Percentiles rank a stretch among this genome's conserved stretches.
phyloP scores from a whole-genome alignment of 805 yeast species.

The Starmerella floris region DNA sequence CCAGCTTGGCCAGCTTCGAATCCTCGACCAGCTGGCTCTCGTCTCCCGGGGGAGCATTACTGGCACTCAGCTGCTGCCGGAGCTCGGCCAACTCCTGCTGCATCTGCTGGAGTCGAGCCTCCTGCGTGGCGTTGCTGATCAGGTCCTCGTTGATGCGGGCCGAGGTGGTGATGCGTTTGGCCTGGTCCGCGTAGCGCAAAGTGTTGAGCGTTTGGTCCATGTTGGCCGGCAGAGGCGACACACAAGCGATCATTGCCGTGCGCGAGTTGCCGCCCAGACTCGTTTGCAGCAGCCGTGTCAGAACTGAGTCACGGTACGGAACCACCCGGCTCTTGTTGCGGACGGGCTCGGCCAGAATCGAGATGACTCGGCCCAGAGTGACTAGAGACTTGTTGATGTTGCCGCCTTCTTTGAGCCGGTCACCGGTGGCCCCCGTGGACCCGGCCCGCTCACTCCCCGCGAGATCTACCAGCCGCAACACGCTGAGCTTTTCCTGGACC shows the following conservation, averaged over 20 bases:
- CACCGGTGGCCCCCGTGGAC: conserved; percentile 45
- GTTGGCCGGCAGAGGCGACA: conserved; percentile 51
- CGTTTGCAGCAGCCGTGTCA: conserved; percentile 66
- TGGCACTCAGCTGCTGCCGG: conserved; percentile 25
- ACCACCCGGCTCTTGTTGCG: conserved; percentile 27
- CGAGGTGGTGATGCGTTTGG: conserved; percentile 50
- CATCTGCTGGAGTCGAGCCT: conserved; percentile 30
- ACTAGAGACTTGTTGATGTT: conserved; percentile 68
- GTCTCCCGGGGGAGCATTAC: conserved; percentile 24
- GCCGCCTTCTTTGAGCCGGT: conserved; percentile 56
- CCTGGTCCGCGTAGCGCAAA: conserved; percentile 63
- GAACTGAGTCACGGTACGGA: conserved; percentile 61
- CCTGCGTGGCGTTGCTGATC: conserved; percentile 30
- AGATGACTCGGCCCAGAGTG: conserved; percentile 59
- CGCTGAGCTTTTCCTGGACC: conserved; percentile 40
- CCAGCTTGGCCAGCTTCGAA: conserved; percentile 18
- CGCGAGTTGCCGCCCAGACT: conserved; percentile 76
- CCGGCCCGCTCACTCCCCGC: conserved; percentile 71
- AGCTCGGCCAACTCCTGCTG: conserved; percentile 29
- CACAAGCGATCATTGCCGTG: conserved; percentile 76
- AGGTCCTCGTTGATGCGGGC: conserved; percentile 42
- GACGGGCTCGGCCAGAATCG: conserved; percentile 33
- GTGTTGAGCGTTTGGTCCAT: conserved; percentile 69
- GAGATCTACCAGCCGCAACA: conserved; percentile 57
- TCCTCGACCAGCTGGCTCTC: conserved; percentile 16